Conservation (phyloP, 78 protist species). For the Cavenderia fasciculata region DNA sequence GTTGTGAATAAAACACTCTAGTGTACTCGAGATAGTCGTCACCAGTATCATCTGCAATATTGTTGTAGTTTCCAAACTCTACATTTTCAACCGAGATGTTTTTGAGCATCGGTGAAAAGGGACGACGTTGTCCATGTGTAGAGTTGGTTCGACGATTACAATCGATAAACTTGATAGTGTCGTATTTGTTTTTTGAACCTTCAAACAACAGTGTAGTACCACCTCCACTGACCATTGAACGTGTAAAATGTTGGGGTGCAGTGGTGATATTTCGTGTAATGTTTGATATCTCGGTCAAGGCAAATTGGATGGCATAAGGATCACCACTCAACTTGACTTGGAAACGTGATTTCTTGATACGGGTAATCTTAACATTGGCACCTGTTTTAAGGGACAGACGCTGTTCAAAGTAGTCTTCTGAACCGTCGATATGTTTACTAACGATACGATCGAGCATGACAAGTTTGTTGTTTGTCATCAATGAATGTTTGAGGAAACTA, state of each 20-base stretch:
- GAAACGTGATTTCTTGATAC: not conserved
- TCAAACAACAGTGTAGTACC: not conserved
- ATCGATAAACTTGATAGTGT: not conserved
- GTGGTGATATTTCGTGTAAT: not conserved
- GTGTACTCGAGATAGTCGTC: not conserved
- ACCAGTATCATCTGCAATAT: not conserved
- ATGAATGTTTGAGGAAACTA: not conserved
- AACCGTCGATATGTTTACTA: not conserved
- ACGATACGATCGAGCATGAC: not conserved
- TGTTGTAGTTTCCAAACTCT: too few relatives aligned
- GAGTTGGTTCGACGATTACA: not conserved
- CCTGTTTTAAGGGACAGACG: not conserved
- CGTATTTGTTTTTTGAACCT: not conserved
- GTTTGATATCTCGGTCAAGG: not conserved
- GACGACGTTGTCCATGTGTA: not conserved
- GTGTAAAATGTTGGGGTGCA: not conserved
- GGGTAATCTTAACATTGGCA: not conserved
- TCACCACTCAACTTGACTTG: not conserved
- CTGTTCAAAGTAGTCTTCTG: not conserved
- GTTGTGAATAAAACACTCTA: not conserved
- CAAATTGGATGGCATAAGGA: conserved; percentile 1
- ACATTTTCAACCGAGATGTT: too few relatives aligned
- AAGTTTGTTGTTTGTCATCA: not conserved
- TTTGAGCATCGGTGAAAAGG: not conserved
- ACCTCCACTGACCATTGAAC: not conserved